Evolutionary conservation across 2,329 filamentous ascomycete species (phyloP), one percentile per base, ranked within the genome.

Genomic region (Phyllosticta citriasiana): DNA sequence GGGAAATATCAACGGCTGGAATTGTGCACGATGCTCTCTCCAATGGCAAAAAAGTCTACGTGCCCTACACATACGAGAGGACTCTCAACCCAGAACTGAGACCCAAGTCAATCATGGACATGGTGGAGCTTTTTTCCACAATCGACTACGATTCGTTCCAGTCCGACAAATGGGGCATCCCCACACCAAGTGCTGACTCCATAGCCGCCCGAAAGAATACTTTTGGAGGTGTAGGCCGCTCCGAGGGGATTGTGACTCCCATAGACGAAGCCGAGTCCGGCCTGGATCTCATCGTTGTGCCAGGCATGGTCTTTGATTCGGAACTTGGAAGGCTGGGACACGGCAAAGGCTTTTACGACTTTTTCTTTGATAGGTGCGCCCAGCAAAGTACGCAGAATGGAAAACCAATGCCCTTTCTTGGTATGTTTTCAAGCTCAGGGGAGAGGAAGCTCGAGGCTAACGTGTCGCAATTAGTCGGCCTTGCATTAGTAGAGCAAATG

Each of bases 331-430:
- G 94, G 67, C 81, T 97, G 22, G 94, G 94, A 51, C 94, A 99
- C 74, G 94, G 94, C 61, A 96, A 91, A 74, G 94, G 94, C 33
- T 99, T 96, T 77, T 99, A 99, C 79, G 94, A 99, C 77, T 88
- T 86, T 73, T 99, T 96, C 74, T 77, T 99, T 71, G 84, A 87
- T 69, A 84, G 87, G 67, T 96, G 92, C 81, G 72, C 81, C 74
- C 73, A 74, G 66, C 69, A 68, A 65, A 72, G 73, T 74, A 67
- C 67, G 68, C 54, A 58, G 63, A 55, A 59, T 57, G 65, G 68
- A 64, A 66, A 67, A 64, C 74, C 72, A 65, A 83, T 82, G 77
- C 83, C 82, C 67, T 80, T 82, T 76, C 80, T 85, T 67, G 81
- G 84, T 86, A 76, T 50, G 56, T 47, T 4, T 22, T 55, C 47